Evolutionary conservation across 768 basidiomycete genomes (phyloP).

Genomic region (Boletus rufocinnamomeus): DNA sequence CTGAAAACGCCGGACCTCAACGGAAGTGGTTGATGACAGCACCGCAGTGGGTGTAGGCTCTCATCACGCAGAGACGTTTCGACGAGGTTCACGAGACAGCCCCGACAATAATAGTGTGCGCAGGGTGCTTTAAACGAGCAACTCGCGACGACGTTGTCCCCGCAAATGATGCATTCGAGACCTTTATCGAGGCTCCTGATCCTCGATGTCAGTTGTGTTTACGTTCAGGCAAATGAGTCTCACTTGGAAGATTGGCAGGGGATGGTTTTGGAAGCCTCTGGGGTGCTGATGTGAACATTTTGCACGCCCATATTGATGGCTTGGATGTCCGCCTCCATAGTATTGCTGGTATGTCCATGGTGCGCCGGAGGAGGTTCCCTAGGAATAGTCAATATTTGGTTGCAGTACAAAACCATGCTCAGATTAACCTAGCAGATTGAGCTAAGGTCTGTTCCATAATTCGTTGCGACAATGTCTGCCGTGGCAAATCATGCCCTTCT

Average conservation of each 20-base stretch:
- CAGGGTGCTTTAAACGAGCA: slow-evolving; percentile 44
- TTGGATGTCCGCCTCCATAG: background rate
- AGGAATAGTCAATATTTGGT: slow-evolving; percentile 6
- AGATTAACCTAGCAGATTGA: slow-evolving; percentile 7
- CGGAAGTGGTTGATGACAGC: slow-evolving; percentile 45
- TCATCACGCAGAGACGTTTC: slow-evolving; percentile 49
- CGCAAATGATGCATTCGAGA: slow-evolving; percentile 43
- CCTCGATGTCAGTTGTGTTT: background rate
- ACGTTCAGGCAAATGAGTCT: background rate
- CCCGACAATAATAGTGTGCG: slow-evolving; percentile 47
- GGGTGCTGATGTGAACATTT: slow-evolving; percentile 3
- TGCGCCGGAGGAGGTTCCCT: slow-evolving; percentile 1
- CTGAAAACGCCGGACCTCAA: slow-evolving; percentile 22
- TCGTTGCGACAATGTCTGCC: slow-evolving; percentile 20
- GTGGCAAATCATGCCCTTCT: slow-evolving; percentile 27
- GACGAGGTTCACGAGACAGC: slow-evolving; percentile 46
- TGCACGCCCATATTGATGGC: background rate
- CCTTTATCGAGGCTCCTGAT: background rate
- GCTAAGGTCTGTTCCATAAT: slow-evolving; percentile 5
- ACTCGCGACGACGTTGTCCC: slow-evolving; percentile 32
- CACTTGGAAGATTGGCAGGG: background rate
- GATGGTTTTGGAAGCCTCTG: background rate
- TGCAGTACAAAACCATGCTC: background rate
- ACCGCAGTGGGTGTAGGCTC: slow-evolving; percentile 52
- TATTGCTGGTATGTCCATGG: background rate